phyloP scores from a whole-genome alignment of 345 rosid species.

The Corchorus olitorius region DNA sequence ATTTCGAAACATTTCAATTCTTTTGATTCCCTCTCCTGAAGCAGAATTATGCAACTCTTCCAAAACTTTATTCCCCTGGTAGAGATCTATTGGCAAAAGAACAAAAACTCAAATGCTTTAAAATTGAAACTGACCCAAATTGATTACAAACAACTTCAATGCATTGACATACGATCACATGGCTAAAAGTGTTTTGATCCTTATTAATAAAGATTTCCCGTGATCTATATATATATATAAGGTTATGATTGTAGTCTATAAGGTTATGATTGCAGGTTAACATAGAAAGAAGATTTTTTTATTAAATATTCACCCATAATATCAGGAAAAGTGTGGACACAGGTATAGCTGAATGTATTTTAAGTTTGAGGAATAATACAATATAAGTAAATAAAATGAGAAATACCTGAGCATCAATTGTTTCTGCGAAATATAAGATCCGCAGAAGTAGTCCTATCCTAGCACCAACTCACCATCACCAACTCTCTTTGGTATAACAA shows the following conservation, averaged over 20 bases:
- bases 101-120: background rate
- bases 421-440: background rate
- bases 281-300: background rate
- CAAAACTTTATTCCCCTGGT: constrained; percentile 30
- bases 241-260: no score
- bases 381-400: background rate
- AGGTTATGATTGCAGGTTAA: background rate
- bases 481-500: constrained; percentile 69
- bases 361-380: background rate
- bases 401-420: background rate
- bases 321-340: background rate
- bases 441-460: background rate
- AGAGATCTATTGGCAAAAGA: constrained; percentile 55
- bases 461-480: background rate
- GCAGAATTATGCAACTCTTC: constrained; percentile 33
- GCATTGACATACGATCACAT: background rate
- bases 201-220: background rate
- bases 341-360: background rate
- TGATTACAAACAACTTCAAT: background rate
- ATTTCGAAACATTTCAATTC: constrained; percentile 33
- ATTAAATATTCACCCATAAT: no score
- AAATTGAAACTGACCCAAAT: background rate
- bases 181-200: background rate
- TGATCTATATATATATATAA: no score
- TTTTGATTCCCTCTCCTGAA: constrained; percentile 24